Evolutionary conservation across 352 stramenopile genomes (phyloP).

Genomic region (Phytophthora europaea): DNA sequence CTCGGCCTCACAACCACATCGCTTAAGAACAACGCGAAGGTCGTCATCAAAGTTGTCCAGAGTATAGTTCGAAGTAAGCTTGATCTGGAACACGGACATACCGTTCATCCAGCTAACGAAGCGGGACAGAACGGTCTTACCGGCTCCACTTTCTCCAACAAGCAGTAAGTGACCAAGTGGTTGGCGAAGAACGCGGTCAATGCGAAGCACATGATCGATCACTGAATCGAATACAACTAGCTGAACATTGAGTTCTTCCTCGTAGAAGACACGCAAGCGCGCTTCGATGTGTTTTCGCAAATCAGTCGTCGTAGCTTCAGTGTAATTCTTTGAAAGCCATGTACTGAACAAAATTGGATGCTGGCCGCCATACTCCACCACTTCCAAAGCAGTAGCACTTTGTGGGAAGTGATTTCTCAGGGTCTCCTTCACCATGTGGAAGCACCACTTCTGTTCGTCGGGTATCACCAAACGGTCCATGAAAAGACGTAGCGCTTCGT

Average conservation of each 20-base stretch:
- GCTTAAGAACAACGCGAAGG: slow-evolving; percentile 97
- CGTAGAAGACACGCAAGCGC: slow-evolving; percentile 98
- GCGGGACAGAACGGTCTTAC: slow-evolving; percentile 99
- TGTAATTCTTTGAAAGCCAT: slow-evolving; percentile 99
- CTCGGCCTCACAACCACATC: slow-evolving; percentile 98
- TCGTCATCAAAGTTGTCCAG: slow-evolving; percentile 99
- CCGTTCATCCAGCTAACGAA: slow-evolving; percentile 99
- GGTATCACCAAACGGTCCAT: slow-evolving; percentile 98
- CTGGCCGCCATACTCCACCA: slow-evolving; percentile 79
- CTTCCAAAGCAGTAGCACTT: slow-evolving; percentile 76
- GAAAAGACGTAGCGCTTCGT: slow-evolving; percentile 99
- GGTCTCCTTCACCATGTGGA: slow-evolving; percentile 87
- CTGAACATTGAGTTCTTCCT: slow-evolving; percentile 99
- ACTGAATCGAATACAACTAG: slow-evolving; percentile 99
- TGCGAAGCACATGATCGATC: slow-evolving; percentile 98
- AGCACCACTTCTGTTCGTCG: slow-evolving; percentile 98
- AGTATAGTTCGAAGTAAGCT: slow-evolving; percentile 98
- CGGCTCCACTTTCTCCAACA: slow-evolving; percentile 98
- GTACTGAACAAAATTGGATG: slow-evolving; percentile 98
- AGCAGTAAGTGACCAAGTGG: slow-evolving; percentile 99
- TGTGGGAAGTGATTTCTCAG: slow-evolving; percentile 87
- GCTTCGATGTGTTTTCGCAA: slow-evolving; percentile 98
- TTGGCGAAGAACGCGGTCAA: slow-evolving; percentile 98
- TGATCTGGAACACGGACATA: slow-evolving; percentile 99
- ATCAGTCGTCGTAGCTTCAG: slow-evolving; percentile 92